Evolutionary conservation across 2,329 filamentous ascomycete genomes (phyloP).

Genomic region (Neocatenulostroma microsporum): DNA sequence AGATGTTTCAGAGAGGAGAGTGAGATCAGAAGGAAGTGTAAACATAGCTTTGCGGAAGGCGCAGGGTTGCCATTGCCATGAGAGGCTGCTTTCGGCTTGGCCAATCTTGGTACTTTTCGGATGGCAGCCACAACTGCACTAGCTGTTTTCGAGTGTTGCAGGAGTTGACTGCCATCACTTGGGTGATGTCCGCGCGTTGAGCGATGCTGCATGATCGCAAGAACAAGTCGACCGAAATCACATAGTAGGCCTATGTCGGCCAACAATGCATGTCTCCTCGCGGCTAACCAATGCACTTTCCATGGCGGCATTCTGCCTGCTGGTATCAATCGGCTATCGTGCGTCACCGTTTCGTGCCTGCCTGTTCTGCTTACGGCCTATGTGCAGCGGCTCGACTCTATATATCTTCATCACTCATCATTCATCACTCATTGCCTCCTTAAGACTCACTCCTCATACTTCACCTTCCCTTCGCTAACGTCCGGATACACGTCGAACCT

Average conservation of each 20-base stretch:
- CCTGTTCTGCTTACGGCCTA: no score
- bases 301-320: no score
- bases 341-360: no score
- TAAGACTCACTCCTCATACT: slow-evolving; percentile 24
- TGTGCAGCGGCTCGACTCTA: no score
- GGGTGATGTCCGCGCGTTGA: no score
- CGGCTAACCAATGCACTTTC: no score
- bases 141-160: background rate
- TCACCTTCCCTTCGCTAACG: slow-evolving; percentile 55
- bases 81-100: background rate
- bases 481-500: slow-evolving; percentile 95
- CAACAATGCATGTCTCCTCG: no score
- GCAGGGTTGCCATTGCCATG: background rate
- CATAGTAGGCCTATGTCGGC: no score
- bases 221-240: no score
- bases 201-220: no score
- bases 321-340: no score
- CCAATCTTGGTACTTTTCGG: background rate
- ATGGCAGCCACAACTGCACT: background rate
- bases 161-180: background rate
- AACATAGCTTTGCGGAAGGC: background rate
- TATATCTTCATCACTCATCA: background rate
- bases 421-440: background rate
- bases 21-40: background rate
- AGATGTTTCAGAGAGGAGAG: background rate